Conservation (phyloP, 371 early-diverging fungal species). For the Massospora cicadina region DNA sequence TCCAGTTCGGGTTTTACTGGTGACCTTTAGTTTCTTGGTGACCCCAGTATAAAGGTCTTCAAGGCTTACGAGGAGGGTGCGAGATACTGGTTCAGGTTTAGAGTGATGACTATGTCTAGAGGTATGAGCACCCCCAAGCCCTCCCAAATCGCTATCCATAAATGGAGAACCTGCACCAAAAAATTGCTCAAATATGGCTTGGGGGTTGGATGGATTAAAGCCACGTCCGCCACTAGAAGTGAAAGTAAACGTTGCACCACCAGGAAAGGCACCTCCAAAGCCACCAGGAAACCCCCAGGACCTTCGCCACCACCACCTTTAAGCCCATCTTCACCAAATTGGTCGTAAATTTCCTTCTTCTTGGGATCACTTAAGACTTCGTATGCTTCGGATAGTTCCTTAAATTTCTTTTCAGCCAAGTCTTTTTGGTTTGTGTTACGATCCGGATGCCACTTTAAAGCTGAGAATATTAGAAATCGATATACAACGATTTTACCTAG, state of each 20-base stretch:
- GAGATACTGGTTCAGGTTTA: conserved; percentile 34
- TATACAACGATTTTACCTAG: conserved; percentile 8
- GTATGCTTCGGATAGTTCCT: conserved; percentile 75
- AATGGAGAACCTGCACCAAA: conserved; percentile 27
- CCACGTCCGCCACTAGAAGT: conserved; percentile 25
- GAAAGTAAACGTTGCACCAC: conserved; percentile 29
- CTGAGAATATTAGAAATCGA: background rate
- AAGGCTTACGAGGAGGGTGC: conserved; percentile 56
- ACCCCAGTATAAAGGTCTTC: conserved; percentile 88
- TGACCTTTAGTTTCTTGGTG: conserved; percentile 86
- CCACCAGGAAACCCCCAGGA: conserved; percentile 25
- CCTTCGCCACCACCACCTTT: conserved; percentile 34
- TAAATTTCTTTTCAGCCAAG: conserved; percentile 49
- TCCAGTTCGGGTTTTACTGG: conserved; percentile 37
- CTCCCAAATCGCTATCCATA: conserved; percentile 16
- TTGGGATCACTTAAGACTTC: conserved; percentile 85
- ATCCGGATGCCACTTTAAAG: conserved; percentile 19
- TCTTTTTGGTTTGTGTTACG: conserved; percentile 12
- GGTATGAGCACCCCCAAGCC: conserved; percentile 20
- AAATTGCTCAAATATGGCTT: conserved; percentile 16
- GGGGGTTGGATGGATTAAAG: conserved; percentile 51
- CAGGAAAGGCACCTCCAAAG: conserved; percentile 32
- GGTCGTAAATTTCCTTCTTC: conserved; percentile 72
- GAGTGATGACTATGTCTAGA: conserved; percentile 19
- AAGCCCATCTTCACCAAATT: conserved; percentile 81